A percentile compares a stretch with the other conserved stretches of the same genome.
These are phyloP conservation scores for Zoysia japonica DNA, from an alignment of 176 grass and related monocot genomes.

Conservation along the genomic window DNA sequence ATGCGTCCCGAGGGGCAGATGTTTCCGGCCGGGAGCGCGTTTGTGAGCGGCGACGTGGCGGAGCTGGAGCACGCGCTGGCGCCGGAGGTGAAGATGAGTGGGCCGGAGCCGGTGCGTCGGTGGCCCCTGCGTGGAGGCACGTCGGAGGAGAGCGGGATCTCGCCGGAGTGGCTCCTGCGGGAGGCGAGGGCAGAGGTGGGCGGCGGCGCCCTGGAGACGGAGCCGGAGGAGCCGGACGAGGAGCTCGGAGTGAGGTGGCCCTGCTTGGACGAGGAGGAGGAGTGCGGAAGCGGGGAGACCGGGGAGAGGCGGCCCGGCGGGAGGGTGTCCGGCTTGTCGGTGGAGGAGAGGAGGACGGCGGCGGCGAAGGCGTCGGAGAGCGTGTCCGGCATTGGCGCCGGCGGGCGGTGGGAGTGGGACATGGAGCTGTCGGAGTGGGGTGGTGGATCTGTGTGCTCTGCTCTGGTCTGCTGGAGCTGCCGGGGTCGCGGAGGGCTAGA, in stretches of 20 bases:
- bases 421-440: conserved; percentile 31
- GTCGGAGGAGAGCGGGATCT: conserved; percentile 61
- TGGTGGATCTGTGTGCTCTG: not conserved
- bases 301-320: conserved; percentile 59
- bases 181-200: conserved; percentile 51
- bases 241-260: conserved; percentile 55
- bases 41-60: conserved; percentile 72
- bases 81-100: conserved; percentile 71
- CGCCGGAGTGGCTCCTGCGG: conserved; percentile 74
- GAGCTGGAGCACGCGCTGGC: conserved; percentile 49
- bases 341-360: conserved; percentile 59
- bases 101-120: conserved; percentile 81
- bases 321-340: conserved; percentile 69
- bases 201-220: conserved; percentile 26
- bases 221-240: conserved; percentile 74
- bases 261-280: conserved; percentile 14
- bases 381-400: conserved; percentile 50
- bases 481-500: not conserved
- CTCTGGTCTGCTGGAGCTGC: conserved; percentile 10
- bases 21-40: conserved; percentile 74
- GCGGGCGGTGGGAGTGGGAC: conserved; percentile 44
- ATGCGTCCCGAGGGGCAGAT: conserved; percentile 88
- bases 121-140: conserved; percentile 35
- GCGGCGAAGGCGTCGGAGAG: conserved; percentile 63
- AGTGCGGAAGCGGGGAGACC: conserved; percentile 65